Percentiles rank a stretch among this genome's conserved stretches.
Conservation (phyloP, 2,329 filamentous ascomycete species). For the Fusarium anthophilum region DNA sequence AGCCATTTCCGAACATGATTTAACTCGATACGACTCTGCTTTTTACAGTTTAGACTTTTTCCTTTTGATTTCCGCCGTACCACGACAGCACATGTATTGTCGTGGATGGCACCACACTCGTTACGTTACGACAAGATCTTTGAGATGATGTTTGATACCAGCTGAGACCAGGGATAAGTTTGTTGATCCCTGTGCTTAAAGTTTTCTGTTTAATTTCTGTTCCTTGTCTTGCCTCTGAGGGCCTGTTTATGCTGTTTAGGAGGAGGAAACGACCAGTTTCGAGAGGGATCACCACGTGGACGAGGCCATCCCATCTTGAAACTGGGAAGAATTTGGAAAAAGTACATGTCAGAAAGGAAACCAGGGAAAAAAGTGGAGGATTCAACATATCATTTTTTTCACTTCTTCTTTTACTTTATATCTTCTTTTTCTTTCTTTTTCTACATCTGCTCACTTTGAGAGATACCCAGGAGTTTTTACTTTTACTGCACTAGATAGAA, state of each 20-base stretch:
- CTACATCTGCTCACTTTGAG: conserved; percentile 42
- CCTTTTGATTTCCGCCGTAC: conserved; percentile 31
- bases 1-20: conserved; percentile 44
- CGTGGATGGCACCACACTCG: conserved; percentile 40
- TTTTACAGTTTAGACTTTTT: conserved; percentile 31
- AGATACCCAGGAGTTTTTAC: conserved; percentile 42
- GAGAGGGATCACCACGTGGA: conserved; percentile 3
- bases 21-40: conserved; percentile 34
- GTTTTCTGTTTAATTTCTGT: conserved; percentile 33
- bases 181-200: conserved; percentile 20
- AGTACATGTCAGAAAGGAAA: conserved; percentile 18
- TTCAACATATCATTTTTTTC: conserved; percentile 1
- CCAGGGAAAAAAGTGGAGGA: conserved; percentile 8
- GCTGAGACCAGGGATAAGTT: conserved; percentile 23
- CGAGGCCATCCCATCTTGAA: not conserved
- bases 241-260: conserved; percentile 14
- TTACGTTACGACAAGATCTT: conserved; percentile 41
- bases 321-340: conserved; percentile 15
- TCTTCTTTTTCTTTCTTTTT: conserved; percentile 23
- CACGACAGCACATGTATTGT: conserved; percentile 39
- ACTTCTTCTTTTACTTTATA: conserved; percentile 9
- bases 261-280: conserved; percentile 18
- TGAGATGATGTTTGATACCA: conserved; percentile 42
- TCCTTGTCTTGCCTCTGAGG: conserved; percentile 23
- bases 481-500: conserved; percentile 41